A percentile compares a stretch with the other conserved stretches of the same genome.
phyloP scores from a whole-genome alignment of 306 rosid species.

The Abrus pulchellus region DNA sequence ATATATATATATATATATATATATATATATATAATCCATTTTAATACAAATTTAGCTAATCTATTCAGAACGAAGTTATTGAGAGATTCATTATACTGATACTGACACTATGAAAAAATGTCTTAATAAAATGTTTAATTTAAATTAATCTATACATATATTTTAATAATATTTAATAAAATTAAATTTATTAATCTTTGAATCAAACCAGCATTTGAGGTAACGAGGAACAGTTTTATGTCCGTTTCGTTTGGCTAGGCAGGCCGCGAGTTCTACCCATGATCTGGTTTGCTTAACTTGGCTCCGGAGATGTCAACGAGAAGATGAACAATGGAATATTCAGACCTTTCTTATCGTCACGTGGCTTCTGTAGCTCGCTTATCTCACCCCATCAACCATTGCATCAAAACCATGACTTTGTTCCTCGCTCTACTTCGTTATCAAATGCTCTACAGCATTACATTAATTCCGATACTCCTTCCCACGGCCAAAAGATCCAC shows the following conservation, averaged over 20 bases:
- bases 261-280: background rate
- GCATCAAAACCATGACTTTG: constrained; percentile 43
- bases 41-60: too few species aligned
- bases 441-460: constrained; percentile 67
- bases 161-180: too few species aligned
- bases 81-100: too few species aligned
- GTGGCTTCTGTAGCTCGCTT: constrained; percentile 23
- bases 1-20: too few species aligned
- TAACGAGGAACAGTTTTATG: background rate
- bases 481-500: constrained; percentile 80
- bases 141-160: too few species aligned
- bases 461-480: constrained; percentile 73
- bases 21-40: too few species aligned
- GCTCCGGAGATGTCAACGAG: constrained; percentile 5
- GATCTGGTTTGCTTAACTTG: constrained; percentile 5
- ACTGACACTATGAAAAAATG: too few species aligned
- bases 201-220: background rate
- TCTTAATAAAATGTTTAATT: too few species aligned
- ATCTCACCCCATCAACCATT: constrained; percentile 34
- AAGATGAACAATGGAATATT: constrained; percentile 47
- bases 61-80: too few species aligned
- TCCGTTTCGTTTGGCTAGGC: background rate
- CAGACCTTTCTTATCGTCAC: constrained; percentile 19
- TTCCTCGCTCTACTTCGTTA: constrained; percentile 48
- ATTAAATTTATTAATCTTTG: too few species aligned